phyloP scores from a whole-genome alignment of 371 early-diverging fungal species.

The Circinella minor region DNA sequence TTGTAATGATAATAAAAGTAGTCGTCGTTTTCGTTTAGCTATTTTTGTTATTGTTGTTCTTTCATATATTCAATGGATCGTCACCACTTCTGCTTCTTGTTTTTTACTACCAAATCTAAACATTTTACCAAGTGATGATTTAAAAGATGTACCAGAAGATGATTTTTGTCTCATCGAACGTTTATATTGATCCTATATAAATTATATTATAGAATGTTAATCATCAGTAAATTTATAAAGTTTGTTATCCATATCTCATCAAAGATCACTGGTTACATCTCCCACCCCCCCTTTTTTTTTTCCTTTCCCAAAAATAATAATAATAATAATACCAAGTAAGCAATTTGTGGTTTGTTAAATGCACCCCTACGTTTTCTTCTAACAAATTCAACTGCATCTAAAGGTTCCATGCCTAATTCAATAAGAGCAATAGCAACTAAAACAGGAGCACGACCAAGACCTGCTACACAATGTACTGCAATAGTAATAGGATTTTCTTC shows the following conservation, averaged over 20 bases:
- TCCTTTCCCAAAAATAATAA: too few relatives aligned
- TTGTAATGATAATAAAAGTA: too few relatives aligned
- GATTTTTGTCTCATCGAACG: conserved; percentile 33
- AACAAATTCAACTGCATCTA: conserved; percentile 78
- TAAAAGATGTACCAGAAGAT: conserved; percentile 24
- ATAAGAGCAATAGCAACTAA: conserved; percentile 80
- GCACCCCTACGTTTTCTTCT: conserved; percentile 81
- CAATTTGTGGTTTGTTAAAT: conserved; percentile 80
- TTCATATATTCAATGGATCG: conserved; percentile 37
- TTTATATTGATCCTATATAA: conserved; percentile 43
- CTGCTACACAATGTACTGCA: conserved; percentile 87
- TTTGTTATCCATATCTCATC: too few relatives aligned
- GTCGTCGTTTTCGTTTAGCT: too few relatives aligned
- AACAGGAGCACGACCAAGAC: conserved; percentile 78
- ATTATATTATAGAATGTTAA: too few relatives aligned
- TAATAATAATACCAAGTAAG: conserved; percentile 53
- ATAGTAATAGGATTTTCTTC: conserved; percentile 58
- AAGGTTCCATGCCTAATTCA: conserved; percentile 76
- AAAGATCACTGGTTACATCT: too few relatives aligned
- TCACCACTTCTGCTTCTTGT: conserved; percentile 19
- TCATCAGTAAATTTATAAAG: neutral
- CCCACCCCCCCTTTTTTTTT: too few relatives aligned
- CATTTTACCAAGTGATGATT: conserved; percentile 33
- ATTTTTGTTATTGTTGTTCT: neutral
- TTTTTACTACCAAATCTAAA: conserved; percentile 31